Base-by-base conservation (phyloP, 495 filamentous ascomycete species). In the Saxispiralis lemnorum region DNA sequence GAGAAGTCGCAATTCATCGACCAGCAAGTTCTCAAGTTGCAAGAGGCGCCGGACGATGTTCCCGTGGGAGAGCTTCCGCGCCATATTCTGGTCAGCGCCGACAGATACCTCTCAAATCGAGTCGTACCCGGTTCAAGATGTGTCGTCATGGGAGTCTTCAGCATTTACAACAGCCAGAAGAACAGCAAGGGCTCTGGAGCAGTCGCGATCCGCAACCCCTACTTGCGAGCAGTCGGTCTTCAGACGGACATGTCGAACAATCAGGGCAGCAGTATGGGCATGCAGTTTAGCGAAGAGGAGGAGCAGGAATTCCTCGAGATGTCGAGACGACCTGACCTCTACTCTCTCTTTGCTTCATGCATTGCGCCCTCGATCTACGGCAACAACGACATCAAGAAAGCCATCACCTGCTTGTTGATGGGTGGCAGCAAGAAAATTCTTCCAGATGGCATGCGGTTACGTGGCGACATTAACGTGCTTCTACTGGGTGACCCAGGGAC, bases 301-400 rank as follows among this genome's bases (percentile, higher is more conserved):
- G 92, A 96, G 59, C 87, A 96, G 60, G 89, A 96, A 51, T 99
- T 96, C 45, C 67, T 95, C 19, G 87, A 95, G 51, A 73, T 99
- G 59, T 93, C 84, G 54, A 71, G 88, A 43, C 68, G 85, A 20
- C 84, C 87, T 13, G 88, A 99, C 54, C 69, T 99, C 31, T 99
- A 96, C 59, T 79, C 81, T 21, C 71, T 81, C 30, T 83, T 99
- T 58, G 77, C 86, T 7, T 75, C 81, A 47, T 95, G 87, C 60
- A 93, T 99, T 51, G 92, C 89, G 13, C 92, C 92, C 0, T 95
- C 89, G 0, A 99, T 99, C 56, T 99, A 93, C 55, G 92, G 92
- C 19, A 96, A 93, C 58, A 56, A 70, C 39, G 86, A 99, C 51
- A 99, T 99, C 57, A 99, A 99, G 59, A 99, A 95, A 61, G 76